phyloP scores from a whole-genome alignment of 331 rosid genomes.

The Erythrophleum ivorense region DNA sequence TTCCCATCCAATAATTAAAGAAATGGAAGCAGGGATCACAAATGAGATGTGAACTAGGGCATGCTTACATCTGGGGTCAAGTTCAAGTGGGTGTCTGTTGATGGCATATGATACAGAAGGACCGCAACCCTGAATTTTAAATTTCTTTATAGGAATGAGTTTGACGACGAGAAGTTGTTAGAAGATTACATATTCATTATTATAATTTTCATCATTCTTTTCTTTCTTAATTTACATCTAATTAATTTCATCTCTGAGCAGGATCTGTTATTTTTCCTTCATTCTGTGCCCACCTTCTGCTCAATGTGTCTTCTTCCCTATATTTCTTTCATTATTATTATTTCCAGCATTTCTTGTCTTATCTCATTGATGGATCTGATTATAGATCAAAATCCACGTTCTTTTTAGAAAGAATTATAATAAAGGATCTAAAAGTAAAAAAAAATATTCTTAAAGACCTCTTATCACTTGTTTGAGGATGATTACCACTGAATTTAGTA shows the following conservation, averaged over 20 bases:
- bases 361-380: too few species aligned
- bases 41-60: not conserved
- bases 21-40: constrained; percentile 6
- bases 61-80: not conserved
- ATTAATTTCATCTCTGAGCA: not conserved
- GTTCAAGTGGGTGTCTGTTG: not conserved
- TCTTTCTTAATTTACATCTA: not conserved
- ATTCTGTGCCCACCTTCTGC: not conserved
- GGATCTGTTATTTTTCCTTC: not conserved
- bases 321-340: not conserved
- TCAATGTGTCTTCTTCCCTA: not conserved
- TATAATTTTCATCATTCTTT: not conserved
- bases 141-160: not conserved
- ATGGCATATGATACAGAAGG: not conserved
- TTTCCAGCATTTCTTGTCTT: not conserved
- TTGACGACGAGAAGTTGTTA: not conserved
- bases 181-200: not conserved
- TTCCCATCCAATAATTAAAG: not conserved
- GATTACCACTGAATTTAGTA: too few species aligned
- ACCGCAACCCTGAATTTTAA: not conserved
- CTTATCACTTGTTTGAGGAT: too few species aligned
- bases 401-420: too few species aligned
- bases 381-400: too few species aligned
- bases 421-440: too few species aligned
- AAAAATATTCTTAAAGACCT: too few species aligned